Evolutionary conservation across 2,329 filamentous ascomycete species (phyloP).

Genomic region (Pseudogymnoascus verrucosus): DNA sequence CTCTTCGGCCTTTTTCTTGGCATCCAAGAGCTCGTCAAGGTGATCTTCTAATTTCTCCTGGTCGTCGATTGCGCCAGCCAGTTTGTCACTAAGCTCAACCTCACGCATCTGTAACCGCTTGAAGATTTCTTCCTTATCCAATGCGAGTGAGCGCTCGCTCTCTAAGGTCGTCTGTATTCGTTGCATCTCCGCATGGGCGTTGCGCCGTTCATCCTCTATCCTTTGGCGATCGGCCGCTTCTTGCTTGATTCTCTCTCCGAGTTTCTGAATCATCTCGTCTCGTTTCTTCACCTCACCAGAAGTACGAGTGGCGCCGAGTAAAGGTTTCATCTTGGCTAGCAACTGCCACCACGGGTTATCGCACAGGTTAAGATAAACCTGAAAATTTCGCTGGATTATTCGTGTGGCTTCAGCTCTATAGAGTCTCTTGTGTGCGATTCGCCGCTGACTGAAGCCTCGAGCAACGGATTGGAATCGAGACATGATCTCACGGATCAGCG

Average conservation of each 20-base stretch:
- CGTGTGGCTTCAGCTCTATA: conserved; percentile 91
- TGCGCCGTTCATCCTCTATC: conserved; percentile 84
- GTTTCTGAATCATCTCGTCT: conserved; percentile 83
- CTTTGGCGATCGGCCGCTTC: conserved; percentile 68
- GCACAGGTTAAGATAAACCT: conserved; percentile 81
- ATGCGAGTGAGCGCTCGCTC: conserved; percentile 85
- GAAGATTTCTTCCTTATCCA: conserved; percentile 99
- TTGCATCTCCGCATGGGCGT: conserved; percentile 78
- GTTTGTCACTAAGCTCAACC: conserved; percentile 83
- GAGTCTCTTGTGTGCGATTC: conserved; percentile 83
- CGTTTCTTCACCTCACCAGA: conserved; percentile 90
- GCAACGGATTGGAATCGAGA: conserved; percentile 86
- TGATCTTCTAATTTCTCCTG: conserved; percentile 92
- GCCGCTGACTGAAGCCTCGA: conserved; percentile 79
- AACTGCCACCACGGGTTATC: conserved; percentile 97
- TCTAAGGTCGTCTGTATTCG: conserved; percentile 90
- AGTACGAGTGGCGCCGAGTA: conserved; percentile 85
- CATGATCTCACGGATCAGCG: conserved; percentile 90
- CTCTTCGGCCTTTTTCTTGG: conserved; percentile 81
- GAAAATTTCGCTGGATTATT: conserved; percentile 92
- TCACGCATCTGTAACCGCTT: conserved; percentile 91
- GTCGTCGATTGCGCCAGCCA: conserved; percentile 84
- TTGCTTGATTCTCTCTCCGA: conserved; percentile 74
- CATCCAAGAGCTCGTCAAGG: conserved; percentile 77
- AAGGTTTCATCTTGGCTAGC: conserved; percentile 87